These are phyloP conservation scores for Teunomyces atbi DNA, from an alignment of 805 yeast species.

Conservation along the genomic window DNA sequence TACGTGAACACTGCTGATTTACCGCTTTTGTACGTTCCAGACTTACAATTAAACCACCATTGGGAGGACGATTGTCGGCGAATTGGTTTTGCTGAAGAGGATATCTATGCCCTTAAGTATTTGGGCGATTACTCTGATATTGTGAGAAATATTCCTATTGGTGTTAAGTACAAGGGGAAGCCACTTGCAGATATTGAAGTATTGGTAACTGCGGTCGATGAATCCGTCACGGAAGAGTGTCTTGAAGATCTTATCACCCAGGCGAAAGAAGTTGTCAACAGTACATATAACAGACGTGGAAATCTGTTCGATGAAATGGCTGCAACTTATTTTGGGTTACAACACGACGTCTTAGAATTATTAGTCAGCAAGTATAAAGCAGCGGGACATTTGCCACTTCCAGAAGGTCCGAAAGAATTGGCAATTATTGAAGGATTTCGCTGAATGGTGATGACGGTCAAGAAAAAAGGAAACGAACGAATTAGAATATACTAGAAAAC, in stretches of 20 bases:
- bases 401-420: not conserved
- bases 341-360: not conserved
- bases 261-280: not conserved
- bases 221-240: not conserved
- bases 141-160: conserved; percentile 1
- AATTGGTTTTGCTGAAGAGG: conserved; percentile 1
- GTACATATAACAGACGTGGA: not conserved
- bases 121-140: not conserved
- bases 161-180: not conserved
- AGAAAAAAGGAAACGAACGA: not conserved
- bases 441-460: not conserved
- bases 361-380: not conserved
- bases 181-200: conserved; percentile 2
- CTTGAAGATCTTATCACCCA: not conserved
- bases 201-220: not conserved
- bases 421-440: not conserved
- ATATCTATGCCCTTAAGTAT: not conserved
- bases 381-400: conserved; percentile 1
- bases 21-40: conserved; percentile 15
- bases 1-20: conserved; percentile 17
- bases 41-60: conserved; percentile 9
- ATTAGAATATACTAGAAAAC: not conserved
- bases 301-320: conserved; percentile 2
- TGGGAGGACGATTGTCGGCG: conserved; percentile 17
- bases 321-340: not conserved